Percentiles rank a stretch among this genome's conserved stretches.
These are phyloP conservation scores for Suhomyces guaymorum DNA, from an alignment of 1,139 yeast genomes.

Conservation along the genomic window DNA sequence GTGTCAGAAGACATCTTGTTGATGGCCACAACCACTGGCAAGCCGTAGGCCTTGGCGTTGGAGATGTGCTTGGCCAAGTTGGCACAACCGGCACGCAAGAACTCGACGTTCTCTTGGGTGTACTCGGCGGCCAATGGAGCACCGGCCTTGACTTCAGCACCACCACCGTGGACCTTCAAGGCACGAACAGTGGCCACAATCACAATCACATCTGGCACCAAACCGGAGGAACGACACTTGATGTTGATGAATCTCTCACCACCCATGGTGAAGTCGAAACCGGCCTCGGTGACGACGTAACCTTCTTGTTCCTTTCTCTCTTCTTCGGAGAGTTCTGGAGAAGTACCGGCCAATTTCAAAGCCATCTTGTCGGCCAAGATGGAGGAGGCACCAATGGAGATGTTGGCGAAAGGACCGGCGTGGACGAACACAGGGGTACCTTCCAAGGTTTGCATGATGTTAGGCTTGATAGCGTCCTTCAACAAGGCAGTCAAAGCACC, in stretches of 20 bases:
- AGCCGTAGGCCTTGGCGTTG: conserved; percentile 83
- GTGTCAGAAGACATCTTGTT: conserved; percentile 89
- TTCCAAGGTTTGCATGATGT: conserved; percentile 80
- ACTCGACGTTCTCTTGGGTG: conserved; percentile 80
- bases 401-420: conserved; percentile 86
- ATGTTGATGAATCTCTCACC: conserved; percentile 97
- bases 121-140: conserved; percentile 86
- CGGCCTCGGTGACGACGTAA: conserved; percentile 95
- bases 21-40: conserved; percentile 95
- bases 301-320: conserved; percentile 70
- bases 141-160: conserved; percentile 97
- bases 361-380: conserved; percentile 77
- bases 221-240: conserved; percentile 91
- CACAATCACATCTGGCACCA: conserved; percentile 88
- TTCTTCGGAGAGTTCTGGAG: conserved; percentile 44
- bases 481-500: conserved; percentile 79
- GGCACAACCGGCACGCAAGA: conserved; percentile 80
- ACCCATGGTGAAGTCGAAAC: conserved; percentile 99
- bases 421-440: conserved; percentile 85
- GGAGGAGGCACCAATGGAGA: conserved; percentile 82
- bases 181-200: conserved; percentile 98
- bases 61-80: conserved; percentile 89
- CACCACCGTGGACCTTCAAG: conserved; percentile 96
- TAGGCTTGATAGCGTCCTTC: conserved; percentile 82
- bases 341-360: conserved; percentile 74